Evolutionary conservation across 2,329 filamentous ascomycete species (phyloP), one percentile per base, ranked within the genome.

Genomic region (Aspergillus uvarum): DNA sequence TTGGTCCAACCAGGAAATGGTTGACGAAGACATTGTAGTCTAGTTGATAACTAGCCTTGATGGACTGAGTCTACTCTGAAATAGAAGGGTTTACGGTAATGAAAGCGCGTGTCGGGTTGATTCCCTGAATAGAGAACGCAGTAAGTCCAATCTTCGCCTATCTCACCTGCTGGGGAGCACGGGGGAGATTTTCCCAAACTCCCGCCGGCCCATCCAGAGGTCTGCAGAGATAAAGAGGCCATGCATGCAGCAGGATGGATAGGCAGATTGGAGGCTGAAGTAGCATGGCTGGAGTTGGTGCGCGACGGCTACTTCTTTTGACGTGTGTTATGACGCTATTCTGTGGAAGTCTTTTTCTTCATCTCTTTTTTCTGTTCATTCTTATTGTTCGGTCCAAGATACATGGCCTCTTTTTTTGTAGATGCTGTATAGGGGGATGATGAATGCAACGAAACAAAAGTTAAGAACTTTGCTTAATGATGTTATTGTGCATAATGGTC

Each of bases 291-390:
- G 64, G 67, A 71, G 69, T 69, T 70, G 38, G 38, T 44, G 38
- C 16, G 63, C 67, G 53, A 63, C 63, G 63, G 61, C 59, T 58
- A 67, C 63, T 70, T 66, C 65, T 67, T 44, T 65, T 67, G 68
- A 69, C 67, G 68, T 67, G 65, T 69, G 67, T 70, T 71, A 72
- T 66, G 71, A 73, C 68, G 69, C 72, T 70, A 67, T 68, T 64
- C 63, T 67, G 63, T 66, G 63, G 62, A 61, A 67, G 66, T 63
- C 62, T 54, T 61, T 67, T 69, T 63, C 57, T 61, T 54, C 48
- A 47, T 67, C 62, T 62, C 64, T 61, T 65, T 60, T 67, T 63
- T 63, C 32, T 66, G 38, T 60, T 68, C 67, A 65, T 67, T 64
- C 59, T 62, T 59, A 60, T 56, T 63, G 51, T 63, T 66, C 65